Percentiles rank a stretch among this genome's conserved stretches.
Conservation (phyloP, 2,329 filamentous ascomycete species). For the Whalleya microplaca region DNA sequence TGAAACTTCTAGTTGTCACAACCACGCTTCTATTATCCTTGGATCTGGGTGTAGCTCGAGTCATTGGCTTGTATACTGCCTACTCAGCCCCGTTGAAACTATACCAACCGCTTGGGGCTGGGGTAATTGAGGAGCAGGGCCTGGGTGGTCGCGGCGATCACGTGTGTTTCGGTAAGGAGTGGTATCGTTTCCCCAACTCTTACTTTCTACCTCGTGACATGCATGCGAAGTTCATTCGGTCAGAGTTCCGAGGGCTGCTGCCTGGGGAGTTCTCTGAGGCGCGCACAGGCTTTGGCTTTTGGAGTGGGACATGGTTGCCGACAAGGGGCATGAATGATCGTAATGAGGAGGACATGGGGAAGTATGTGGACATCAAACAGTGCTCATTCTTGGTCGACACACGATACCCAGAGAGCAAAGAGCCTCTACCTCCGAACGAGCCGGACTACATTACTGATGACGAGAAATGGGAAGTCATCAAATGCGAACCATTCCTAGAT, state of each 20-base stretch:
- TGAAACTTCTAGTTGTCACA: constrained; percentile 72
- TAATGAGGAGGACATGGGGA: constrained; percentile 83
- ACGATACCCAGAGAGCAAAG: constrained; percentile 65
- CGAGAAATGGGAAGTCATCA: constrained; percentile 76
- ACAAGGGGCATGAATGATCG: constrained; percentile 88
- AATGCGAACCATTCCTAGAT: constrained; percentile 82
- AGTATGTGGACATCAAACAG: constrained; percentile 77
- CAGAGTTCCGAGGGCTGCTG: constrained; percentile 84
- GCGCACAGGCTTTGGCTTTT: constrained; percentile 68
- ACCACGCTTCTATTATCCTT: constrained; percentile 65
- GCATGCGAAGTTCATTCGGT: constrained; percentile 86
- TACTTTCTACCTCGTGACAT: constrained; percentile 86
- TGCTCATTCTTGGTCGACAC: constrained; percentile 91
- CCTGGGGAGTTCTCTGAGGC: constrained; percentile 89
- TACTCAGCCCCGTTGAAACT: constrained; percentile 81
- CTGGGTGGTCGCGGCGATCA: constrained; percentile 65
- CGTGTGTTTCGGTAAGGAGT: constrained; percentile 93
- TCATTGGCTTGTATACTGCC: constrained; percentile 75
- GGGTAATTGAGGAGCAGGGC: constrained; percentile 48
- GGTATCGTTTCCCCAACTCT: constrained; percentile 95
- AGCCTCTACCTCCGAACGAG: constrained; percentile 65
- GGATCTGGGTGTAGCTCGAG: constrained; percentile 70
- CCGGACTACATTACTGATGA: constrained; percentile 78
- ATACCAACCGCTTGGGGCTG: constrained; percentile 68
- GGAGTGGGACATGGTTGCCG: constrained; percentile 81